Evolutionary conservation across 225 moss, liverwort and hornwort species (phyloP), one percentile per base, ranked within the genome.

Genomic region (Physcomitrellopsis africana): DNA sequence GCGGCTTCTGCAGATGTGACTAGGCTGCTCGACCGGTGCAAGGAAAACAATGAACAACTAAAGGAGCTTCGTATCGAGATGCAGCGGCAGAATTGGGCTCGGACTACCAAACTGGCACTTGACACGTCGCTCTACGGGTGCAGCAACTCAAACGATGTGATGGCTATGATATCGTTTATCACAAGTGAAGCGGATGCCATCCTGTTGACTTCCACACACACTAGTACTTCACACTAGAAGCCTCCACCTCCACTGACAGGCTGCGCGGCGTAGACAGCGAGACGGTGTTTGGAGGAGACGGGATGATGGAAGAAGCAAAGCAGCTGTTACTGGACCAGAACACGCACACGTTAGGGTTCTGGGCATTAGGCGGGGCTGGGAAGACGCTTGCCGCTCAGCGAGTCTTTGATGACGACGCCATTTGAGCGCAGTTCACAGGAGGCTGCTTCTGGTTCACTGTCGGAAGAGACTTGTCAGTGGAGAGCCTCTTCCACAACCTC

Each of bases 371-470:
- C 0, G 72, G 72, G 51, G 29, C 61, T 13, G 72, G 72, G 5
- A 72, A 72, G 61, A 72, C 72, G 72, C 72, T 0, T 20, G 72
- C 61, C 5, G 79, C 79, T 47, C 12, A 9, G 17, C 65, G 79
- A 0, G 66, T 79, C 62, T 79, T 65, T 1, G 3, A 73, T 10
- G 66, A 73, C 27, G 64, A 56, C 3, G 5, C 27, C 9, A 23
- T 79, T 7, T 64, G n/a, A 66, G 54, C 72, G 3, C 64, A 59
- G 10, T 74, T 79, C 32, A 16, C 60, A 47, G 78, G 72, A 29
- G 59, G 72, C 47, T 73, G 65, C 66, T 79, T 63, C 65, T 79
- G 29, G 59, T 54, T 79, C 53, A 73, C 73, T 3, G 73, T 67
- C 9, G 73, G 65, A 19, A 62, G 63, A 49, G 16, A 3, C 26